A percentile compares a stretch with the other conserved stretches of the same genome.
phyloP scores from a whole-genome alignment of 2,329 filamentous ascomycete species.

The Fusarium pseudograminearum region DNA sequence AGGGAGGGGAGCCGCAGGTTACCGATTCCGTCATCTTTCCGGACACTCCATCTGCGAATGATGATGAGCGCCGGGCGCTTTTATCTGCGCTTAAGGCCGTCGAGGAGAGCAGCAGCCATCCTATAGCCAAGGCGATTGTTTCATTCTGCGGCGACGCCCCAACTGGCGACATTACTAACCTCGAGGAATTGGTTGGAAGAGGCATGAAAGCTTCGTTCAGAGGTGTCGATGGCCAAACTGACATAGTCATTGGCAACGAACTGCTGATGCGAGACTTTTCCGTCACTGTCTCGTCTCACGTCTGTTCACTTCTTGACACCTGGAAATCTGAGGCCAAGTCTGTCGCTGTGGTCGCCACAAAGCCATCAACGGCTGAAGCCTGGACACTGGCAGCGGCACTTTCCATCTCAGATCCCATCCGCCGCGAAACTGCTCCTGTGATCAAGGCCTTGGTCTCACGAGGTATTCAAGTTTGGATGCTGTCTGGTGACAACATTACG shows the following conservation, averaged over 20 bases:
- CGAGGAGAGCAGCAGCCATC: slow-evolving; percentile 80
- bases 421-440: slow-evolving; percentile 75
- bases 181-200: slow-evolving; percentile 78
- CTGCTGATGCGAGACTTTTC: slow-evolving; percentile 68
- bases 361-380: slow-evolving; percentile 33
- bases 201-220: slow-evolving; percentile 69
- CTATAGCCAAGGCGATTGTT: slow-evolving; percentile 77
- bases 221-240: slow-evolving; percentile 41
- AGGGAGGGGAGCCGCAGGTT: slow-evolving; percentile 77
- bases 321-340: slow-evolving; percentile 76
- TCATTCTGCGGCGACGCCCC: slow-evolving; percentile 66
- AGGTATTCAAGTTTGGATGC: slow-evolving; percentile 86
- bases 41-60: slow-evolving; percentile 39
- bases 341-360: slow-evolving; percentile 68
- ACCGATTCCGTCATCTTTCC: slow-evolving; percentile 64
- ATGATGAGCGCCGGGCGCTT: slow-evolving; percentile 50
- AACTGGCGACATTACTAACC: slow-evolving; percentile 52
- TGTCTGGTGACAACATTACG: slow-evolving; percentile 89
- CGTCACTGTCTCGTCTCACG: slow-evolving; percentile 55
- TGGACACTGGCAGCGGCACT: slow-evolving; percentile 74
- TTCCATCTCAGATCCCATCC: slow-evolving; percentile 83
- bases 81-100: slow-evolving; percentile 69
- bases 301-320: slow-evolving; percentile 56
- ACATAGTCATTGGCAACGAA: slow-evolving; percentile 79
- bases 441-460: slow-evolving; percentile 72